Percentiles rank a stretch among this genome's conserved stretches.
These are phyloP conservation scores for Colletotrichum destructivum DNA, from an alignment of 2,329 filamentous ascomycete species.

Conservation along the genomic window DNA sequence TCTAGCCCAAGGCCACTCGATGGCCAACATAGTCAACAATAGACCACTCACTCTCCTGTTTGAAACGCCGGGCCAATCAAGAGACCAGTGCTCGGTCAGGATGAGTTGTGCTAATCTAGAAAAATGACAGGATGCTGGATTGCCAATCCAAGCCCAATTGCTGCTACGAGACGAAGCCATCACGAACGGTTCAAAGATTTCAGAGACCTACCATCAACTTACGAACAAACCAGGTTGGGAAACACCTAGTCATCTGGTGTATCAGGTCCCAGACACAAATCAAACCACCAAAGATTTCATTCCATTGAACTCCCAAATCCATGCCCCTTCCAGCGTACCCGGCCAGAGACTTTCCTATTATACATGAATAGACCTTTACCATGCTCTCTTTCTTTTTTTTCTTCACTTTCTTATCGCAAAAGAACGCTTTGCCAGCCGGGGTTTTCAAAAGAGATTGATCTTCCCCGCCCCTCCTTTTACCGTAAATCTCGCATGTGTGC, in stretches of 20 bases:
- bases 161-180: background rate
- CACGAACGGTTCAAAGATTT: background rate
- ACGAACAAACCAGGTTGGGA: background rate
- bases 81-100: background rate
- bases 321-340: slow-evolving; percentile 4
- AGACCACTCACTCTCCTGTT: no score
- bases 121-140: background rate
- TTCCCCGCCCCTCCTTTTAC: background rate
- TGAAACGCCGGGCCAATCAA: background rate
- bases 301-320: slow-evolving; percentile 35
- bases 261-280: background rate
- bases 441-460: background rate
- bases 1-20: background rate
- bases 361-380: slow-evolving; percentile 23
- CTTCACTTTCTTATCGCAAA: slow-evolving; percentile 17
- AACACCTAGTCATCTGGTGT: background rate
- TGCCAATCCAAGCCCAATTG: background rate
- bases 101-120: background rate
- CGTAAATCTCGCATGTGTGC: slow-evolving; percentile 24
- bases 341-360: slow-evolving; percentile 30
- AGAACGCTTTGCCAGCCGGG: slow-evolving; percentile 12
- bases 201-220: background rate
- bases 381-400: slow-evolving; percentile 16
- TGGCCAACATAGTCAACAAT: background rate
- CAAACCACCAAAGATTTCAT: background rate